Base-by-base conservation (phyloP, 2,329 filamentous ascomycete genomes). In the Bipolaris sorokiniana region DNA sequence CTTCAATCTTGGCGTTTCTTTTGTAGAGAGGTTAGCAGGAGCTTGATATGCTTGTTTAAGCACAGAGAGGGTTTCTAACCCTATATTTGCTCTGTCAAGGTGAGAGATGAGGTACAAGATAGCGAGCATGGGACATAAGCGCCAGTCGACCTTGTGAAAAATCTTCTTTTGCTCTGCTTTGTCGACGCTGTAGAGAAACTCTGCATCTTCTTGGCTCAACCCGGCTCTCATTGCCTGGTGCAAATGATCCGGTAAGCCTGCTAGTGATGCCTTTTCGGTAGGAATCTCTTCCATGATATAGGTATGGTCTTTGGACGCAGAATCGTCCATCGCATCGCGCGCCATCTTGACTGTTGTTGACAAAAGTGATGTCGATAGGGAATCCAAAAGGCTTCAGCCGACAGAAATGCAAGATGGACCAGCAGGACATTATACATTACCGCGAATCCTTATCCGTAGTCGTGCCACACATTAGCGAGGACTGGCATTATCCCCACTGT, bases 1-100 rank as follows among this genome's bases (percentile, higher is more conserved):
- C 68, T 51, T 74, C 69, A 22, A 78, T 72, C 22, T 70, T 71
- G 49, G 67, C 78, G 80, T 84, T 87, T 20, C 60, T 59, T 28
- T 28, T 28, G 7, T 26, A 23, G 9, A 4, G 5, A 20, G 4
- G 28, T 33, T 18, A 45, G 42, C n/a, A 5, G 40, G 3, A 28
- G 10, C 15, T 16, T 13, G 2, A 18, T 18, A 13, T 18, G 18
- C n/a, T 13, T 31, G 38, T 15, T 6, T 28, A 9, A 28, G 9
- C 7, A 28, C 3, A 41, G n/a, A 20, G 22, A 4, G 16, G 9
- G 16, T n/a, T 42, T 41, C 18, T 31, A 59, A 28, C 57, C 61
- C 66, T 38, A 78, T 76, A 42, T 78, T 78, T 15, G 67, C 69
- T 36, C 76, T 65, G 28, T 75, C 72, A 6, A 75, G 56, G 48